phyloP scores from a whole-genome alignment of 2,329 filamentous ascomycete species.

The Xylaria hypoxylon region DNA sequence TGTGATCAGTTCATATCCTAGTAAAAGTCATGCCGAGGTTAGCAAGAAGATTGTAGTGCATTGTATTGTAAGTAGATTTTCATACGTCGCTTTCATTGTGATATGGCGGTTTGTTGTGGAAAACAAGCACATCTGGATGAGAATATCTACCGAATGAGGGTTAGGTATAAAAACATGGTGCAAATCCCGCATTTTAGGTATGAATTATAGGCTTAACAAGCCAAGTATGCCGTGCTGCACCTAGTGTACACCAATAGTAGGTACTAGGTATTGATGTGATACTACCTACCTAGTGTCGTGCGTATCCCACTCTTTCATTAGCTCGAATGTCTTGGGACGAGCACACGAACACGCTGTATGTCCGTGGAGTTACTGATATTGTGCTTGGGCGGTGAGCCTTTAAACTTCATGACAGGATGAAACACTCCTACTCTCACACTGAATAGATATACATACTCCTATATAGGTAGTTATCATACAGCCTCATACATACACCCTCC shows the following conservation, averaged over 20 bases:
- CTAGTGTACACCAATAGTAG: not conserved
- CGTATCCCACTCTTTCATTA: too few species aligned
- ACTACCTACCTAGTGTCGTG: too few species aligned
- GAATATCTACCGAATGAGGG: not conserved
- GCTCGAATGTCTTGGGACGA: not conserved
- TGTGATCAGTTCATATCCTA: too few species aligned
- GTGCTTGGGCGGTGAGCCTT: conserved; percentile 22
- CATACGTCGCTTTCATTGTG: too few species aligned
- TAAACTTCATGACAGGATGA: conserved; percentile 2
- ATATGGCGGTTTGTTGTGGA: too few species aligned
- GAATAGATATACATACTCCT: not conserved
- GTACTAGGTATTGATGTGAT: too few species aligned
- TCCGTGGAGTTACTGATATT: too few species aligned
- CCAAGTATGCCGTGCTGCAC: not conserved
- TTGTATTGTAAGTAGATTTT: too few species aligned
- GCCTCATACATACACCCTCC: conserved; percentile 22
- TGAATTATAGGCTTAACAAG: not conserved
- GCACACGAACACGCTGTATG: not conserved
- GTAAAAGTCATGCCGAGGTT: too few species aligned
- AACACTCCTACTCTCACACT: too few species aligned
- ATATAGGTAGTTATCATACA: not conserved
- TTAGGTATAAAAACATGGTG: not conserved
- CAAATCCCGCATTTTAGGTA: conserved; percentile 4
- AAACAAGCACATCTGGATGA: not conserved
- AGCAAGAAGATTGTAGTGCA: too few species aligned